Conservation (phyloP, 495 filamentous ascomycete species). For the Neurospora tetrasperma region DNA sequence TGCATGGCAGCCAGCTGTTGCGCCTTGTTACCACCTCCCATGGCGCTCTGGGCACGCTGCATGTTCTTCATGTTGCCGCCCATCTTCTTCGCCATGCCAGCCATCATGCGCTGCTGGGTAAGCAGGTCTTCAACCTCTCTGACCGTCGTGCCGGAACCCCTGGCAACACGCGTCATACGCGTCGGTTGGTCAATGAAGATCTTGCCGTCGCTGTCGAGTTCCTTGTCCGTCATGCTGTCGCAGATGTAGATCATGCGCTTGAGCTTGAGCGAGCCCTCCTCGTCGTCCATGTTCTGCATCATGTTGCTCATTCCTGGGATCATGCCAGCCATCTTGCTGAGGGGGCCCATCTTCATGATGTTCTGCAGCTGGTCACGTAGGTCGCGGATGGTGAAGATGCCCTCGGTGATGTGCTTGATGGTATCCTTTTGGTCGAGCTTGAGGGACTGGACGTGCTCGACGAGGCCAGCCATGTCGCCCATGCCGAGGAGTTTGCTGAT, state of each 20-base stretch:
- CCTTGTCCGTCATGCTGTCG: constrained; percentile 92
- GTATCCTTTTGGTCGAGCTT: constrained; percentile 97
- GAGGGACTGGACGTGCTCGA: constrained; percentile 94
- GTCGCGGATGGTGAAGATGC: constrained; percentile 91
- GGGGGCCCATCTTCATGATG: constrained; percentile 99
- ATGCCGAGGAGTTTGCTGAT: constrained; percentile 87
- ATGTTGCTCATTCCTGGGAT: constrained; percentile 88
- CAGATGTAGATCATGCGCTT: constrained; percentile 99
- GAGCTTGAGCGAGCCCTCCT: constrained; percentile 83
- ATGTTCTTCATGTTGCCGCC: constrained; percentile 94
- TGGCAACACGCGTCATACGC: constrained; percentile 86
- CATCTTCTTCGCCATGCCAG: constrained; percentile 98
- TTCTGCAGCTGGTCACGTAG: constrained; percentile 91
- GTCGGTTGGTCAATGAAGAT: constrained; percentile 86
- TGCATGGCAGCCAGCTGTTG: constrained; percentile 98
- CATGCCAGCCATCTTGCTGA: constrained; percentile 98
- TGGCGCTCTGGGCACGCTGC: constrained; percentile 82
- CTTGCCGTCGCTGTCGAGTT: constrained; percentile 91
- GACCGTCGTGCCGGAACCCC: constrained; percentile 81
- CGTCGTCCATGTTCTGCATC: constrained; percentile 93
- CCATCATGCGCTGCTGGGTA: constrained; percentile 97
- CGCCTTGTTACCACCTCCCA: constrained; percentile 75
- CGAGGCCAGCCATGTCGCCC: constrained; percentile 91
- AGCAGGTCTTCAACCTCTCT: constrained; percentile 96
- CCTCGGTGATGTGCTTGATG: constrained; percentile 95